These are phyloP conservation scores for Thermoascus crustaceus DNA, from an alignment of 2,329 filamentous ascomycete species.

Conservation along the genomic window DNA sequence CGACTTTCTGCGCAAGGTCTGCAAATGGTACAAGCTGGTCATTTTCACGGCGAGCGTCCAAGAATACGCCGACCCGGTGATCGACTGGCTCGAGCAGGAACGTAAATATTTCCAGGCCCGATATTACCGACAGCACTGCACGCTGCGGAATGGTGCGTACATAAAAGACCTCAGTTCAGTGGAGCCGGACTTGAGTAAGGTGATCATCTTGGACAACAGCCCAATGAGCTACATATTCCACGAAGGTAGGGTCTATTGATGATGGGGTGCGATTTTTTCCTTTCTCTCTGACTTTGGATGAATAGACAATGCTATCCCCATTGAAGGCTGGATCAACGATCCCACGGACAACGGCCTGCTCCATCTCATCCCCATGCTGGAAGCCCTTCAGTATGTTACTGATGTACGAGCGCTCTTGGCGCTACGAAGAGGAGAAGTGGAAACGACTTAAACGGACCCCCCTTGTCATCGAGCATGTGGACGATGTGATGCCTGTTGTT, in stretches of 20 bases:
- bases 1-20: constrained; percentile 87
- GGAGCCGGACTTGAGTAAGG: constrained; percentile 92
- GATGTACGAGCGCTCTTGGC: constrained; percentile 88
- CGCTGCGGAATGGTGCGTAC: constrained; percentile 87
- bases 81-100: constrained; percentile 96
- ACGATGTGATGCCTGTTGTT: background rate
- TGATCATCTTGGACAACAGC: constrained; percentile 98
- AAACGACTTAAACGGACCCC: constrained; percentile 18
- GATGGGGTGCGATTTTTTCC: constrained; percentile 1
- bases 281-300: no score
- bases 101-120: constrained; percentile 90
- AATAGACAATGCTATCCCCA: constrained; percentile 96
- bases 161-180: constrained; percentile 97
- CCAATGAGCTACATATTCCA: constrained; percentile 98
- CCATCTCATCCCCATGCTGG: constrained; percentile 83
- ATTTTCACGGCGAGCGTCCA: constrained; percentile 96
- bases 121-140: constrained; percentile 97
- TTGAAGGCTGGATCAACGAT: constrained; percentile 98
- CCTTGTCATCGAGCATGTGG: background rate
- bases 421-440: constrained; percentile 69
- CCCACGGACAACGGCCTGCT: constrained; percentile 93
- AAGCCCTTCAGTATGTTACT: constrained; percentile 92
- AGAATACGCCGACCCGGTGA: constrained; percentile 96
- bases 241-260: constrained; percentile 58
- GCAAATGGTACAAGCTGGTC: constrained; percentile 97